Base-by-base conservation (phyloP, 2,329 filamentous ascomycete species). In the Epichloe scottii region DNA sequence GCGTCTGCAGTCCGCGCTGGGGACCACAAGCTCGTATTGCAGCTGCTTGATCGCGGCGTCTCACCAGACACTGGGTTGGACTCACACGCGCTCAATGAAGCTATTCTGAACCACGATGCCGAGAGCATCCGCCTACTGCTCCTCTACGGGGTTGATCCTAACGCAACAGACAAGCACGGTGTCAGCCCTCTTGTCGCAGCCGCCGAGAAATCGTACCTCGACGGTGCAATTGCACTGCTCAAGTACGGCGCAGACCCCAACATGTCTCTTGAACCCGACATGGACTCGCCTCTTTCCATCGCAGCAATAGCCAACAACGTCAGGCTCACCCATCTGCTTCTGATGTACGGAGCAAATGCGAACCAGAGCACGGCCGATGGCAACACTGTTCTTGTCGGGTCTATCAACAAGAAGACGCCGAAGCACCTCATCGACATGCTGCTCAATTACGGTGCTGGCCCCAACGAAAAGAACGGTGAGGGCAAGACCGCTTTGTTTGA, bases 221-320 rank as follows among this genome's bases (percentile, higher is more conserved):
- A 78, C 21, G 79, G 74, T 3, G 78, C 80, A 0, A 75, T 75
- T 33, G 66, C 77, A 48, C 71, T 86, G 4, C 71, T 83, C 56
- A 82, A 84, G 64, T 84, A 85, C 54, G 79, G 81, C 11, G 78
- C 78, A 15, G 78, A 79, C 59, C 73, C 74, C 10, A 80, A 80
- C 59, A 67, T 77, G 44, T 63, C 68, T 1, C 67, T 71, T 1
- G 74, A 77, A 0, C 63, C 71, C 0, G 72, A 76, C 10, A 63
- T 70, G 3, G 79, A 83, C 54, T 75, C 77, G 1, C 75, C 82
- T 0, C 67, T 85, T 34, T 69, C 72, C 17, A 57, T 73, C 47
- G 71, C 80, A 15, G 68, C 74, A 44, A 60, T 69, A 2, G 71
- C 74, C 45, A 74, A 76, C 59, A 78, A 78, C 57, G 66, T 76